A percentile compares a stretch with the other conserved stretches of the same genome.
These are phyloP conservation scores for Annulohypoxylon bovei DNA, from an alignment of 495 filamentous ascomycete species.

Conservation along the genomic window DNA sequence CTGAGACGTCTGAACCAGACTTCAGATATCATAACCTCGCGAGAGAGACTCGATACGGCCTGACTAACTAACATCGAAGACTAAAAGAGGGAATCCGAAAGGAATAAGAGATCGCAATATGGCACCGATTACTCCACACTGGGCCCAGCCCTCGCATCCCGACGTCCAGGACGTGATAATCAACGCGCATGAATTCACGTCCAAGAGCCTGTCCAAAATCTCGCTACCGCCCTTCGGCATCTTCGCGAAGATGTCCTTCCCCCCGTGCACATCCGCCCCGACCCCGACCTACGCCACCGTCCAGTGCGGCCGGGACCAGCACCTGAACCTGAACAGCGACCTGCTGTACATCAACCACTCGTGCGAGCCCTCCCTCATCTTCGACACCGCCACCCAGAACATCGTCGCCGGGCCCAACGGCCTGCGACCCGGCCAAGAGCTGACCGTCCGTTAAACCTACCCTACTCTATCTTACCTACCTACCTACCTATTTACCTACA, in stretches of 20 bases:
- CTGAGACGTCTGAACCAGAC: slow-evolving; percentile 12
- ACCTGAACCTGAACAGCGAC: slow-evolving; percentile 80
- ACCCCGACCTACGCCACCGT: slow-evolving; percentile 74
- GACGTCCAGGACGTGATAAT: slow-evolving; percentile 61
- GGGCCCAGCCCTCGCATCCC: slow-evolving; percentile 64
- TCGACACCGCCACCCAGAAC: slow-evolving; percentile 72
- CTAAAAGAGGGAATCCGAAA: slow-evolving; percentile 16
- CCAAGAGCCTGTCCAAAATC: slow-evolving; percentile 69
- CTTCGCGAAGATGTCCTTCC: slow-evolving; percentile 64
- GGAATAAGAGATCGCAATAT: slow-evolving; percentile 40
- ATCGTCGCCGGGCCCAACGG: slow-evolving; percentile 68
- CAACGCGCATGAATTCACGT: slow-evolving; percentile 63
- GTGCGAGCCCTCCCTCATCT: slow-evolving; percentile 72
- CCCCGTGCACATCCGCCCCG: slow-evolving; percentile 63
- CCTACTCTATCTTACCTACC: not conserved
- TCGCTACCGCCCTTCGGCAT: slow-evolving; percentile 68
- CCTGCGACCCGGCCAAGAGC: slow-evolving; percentile 67
- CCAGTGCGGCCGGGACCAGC: slow-evolving; percentile 67
- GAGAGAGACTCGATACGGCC: slow-evolving; percentile 8
- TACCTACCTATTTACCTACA: not conserved
- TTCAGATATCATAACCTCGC: slow-evolving; percentile 8
- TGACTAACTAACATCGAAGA: slow-evolving; percentile 1
- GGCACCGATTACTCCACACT: slow-evolving; percentile 61
- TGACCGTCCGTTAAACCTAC: slow-evolving; percentile 60
- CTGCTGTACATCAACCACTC: slow-evolving; percentile 80